Evolutionary conservation across 805 yeast species (phyloP).

Genomic region (Spathaspora arborariae): DNA sequence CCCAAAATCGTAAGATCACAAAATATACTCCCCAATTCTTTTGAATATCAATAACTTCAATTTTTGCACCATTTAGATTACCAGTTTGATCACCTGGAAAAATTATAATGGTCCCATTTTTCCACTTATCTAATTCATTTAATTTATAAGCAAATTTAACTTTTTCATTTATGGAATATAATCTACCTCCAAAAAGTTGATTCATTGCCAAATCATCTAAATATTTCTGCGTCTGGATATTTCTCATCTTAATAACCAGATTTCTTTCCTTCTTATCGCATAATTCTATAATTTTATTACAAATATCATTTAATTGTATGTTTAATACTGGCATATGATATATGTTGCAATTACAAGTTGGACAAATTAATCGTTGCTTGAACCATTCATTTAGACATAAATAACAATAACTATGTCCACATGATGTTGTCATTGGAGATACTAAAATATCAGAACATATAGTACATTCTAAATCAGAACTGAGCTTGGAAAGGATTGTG

Average conservation of each 20-base stretch:
- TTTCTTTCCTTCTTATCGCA: no score
- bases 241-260: no score
- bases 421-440: conserved; percentile 56
- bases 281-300: neutral
- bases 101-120: neutral
- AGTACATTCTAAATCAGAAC: conserved; percentile 46
- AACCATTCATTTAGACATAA: conserved; percentile 66
- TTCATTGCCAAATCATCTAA: neutral
- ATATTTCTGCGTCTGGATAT: neutral
- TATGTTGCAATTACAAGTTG: conserved; percentile 18
- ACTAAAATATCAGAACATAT: conserved; percentile 68
- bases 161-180: neutral
- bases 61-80: no score
- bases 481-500: conserved; percentile 20
- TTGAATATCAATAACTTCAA: no score
- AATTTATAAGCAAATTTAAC: neutral
- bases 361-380: conserved; percentile 55
- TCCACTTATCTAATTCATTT: neutral
- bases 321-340: neutral
- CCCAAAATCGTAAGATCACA: no score
- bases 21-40: no score
- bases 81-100: no score
- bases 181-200: neutral
- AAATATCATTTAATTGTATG: neutral
- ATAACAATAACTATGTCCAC: conserved; percentile 78